Evolutionary conservation across 768 basidiomycete species (phyloP).

Genomic region (Mycena vulgaris): DNA sequence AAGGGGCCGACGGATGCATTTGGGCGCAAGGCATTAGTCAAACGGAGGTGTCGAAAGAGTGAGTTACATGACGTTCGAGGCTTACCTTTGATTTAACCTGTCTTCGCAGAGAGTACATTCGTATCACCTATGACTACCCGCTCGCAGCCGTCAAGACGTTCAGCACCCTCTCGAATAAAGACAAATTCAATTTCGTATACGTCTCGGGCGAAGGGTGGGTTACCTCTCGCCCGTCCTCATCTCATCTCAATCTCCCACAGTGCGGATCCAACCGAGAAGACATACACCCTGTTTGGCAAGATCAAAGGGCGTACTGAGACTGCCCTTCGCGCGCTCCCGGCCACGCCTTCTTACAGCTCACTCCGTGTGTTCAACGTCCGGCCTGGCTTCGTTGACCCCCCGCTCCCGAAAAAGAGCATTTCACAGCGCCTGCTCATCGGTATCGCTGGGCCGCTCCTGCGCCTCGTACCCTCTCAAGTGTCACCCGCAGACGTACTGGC

Average conservation of each 20-base stretch:
- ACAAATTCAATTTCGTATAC: conserved; percentile 50
- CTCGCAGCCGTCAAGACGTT: conserved; percentile 46
- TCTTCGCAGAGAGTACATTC: conserved; percentile 40
- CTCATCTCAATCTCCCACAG: conserved; percentile 19
- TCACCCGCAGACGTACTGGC: conserved; percentile 41
- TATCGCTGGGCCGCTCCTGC: neutral
- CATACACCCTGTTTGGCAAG: conserved; percentile 39
- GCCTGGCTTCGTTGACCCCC: conserved; percentile 39
- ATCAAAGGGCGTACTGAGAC: conserved; percentile 47
- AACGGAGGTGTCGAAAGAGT: conserved; percentile 45
- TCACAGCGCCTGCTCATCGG: neutral
- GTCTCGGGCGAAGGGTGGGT: conserved; percentile 45
- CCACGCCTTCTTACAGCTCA: conserved; percentile 17
- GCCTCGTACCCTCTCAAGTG: conserved; percentile 25
- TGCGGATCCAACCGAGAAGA: conserved; percentile 44
- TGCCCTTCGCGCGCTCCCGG: conserved; percentile 36
- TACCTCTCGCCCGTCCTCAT: neutral
- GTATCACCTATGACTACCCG: conserved; percentile 47
- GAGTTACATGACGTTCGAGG: conserved; percentile 4
- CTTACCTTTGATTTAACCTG: neutral
- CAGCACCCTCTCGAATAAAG: conserved; percentile 32
- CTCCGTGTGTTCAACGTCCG: conserved; percentile 43
- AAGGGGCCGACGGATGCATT: conserved; percentile 44
- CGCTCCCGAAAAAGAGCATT: conserved; percentile 6
- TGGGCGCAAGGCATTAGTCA: conserved; percentile 49